phyloP scores from a whole-genome alignment of 2,329 filamentous ascomycete species.

The Calonectria naviculata region DNA sequence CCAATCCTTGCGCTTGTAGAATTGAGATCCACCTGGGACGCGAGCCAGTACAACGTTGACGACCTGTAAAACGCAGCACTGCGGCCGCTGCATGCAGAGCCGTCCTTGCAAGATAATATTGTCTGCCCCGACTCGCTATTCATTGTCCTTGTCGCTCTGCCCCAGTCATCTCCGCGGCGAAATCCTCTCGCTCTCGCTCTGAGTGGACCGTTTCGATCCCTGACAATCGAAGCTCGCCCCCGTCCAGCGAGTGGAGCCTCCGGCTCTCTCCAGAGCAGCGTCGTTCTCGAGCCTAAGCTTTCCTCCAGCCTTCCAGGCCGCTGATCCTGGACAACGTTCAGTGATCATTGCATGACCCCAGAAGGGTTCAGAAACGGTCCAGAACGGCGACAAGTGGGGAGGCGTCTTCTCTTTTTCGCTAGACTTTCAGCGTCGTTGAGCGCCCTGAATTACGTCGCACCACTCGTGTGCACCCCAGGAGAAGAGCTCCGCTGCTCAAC shows the following conservation, averaged over 20 bases:
- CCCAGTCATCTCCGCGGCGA: not conserved
- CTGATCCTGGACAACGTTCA: not conserved
- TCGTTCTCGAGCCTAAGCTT: not conserved
- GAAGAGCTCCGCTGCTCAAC: not conserved
- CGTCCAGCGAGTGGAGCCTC: not conserved
- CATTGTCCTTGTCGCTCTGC: not conserved
- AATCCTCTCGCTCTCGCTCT: not conserved
- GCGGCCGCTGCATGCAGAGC: conserved; percentile 3
- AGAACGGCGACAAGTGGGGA: conserved; percentile 16
- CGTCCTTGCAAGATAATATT: not conserved
- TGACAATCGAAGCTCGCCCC: not conserved
- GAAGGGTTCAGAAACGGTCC: conserved; percentile 11
- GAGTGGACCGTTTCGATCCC: conserved; percentile 6
- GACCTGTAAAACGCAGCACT: not conserved
- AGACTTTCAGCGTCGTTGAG: not conserved
- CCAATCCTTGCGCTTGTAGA: not conserved
- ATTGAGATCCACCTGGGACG: conserved; percentile 3
- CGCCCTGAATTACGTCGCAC: not conserved
- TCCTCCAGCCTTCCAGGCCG: not conserved
- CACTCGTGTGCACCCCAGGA: not conserved
- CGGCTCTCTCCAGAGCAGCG: not conserved
- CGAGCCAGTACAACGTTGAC: conserved; percentile 8
- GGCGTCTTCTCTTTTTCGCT: not conserved
- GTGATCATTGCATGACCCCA: not conserved
- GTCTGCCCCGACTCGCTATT: not conserved